Base-by-base conservation (phyloP, 192 early-diverging fungal species). In the Coemansia sp. region DNA sequence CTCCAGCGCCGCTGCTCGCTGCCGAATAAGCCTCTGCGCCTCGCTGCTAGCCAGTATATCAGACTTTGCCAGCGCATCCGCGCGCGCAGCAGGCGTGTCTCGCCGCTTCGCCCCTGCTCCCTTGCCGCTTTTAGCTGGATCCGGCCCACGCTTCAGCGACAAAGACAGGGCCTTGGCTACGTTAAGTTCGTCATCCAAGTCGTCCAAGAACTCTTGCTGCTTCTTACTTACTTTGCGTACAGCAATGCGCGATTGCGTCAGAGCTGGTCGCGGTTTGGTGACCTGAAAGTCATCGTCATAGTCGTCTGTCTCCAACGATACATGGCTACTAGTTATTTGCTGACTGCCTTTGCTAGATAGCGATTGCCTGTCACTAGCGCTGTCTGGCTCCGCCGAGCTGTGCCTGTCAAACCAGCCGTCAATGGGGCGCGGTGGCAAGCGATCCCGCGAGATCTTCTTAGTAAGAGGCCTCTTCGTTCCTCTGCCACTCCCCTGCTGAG, bases 91-190 rank as follows among this genome's bases (percentile, higher is more conserved):
- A 31, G 29, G 9, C 13, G 29, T 47, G 16, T 66, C 61, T 69
- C 71, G 66, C 10, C 71, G 76, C 49, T 67, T 74, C 38, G 29
- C 36, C 0, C 11, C 34, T n/a, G 38, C 54, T 31, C 20, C 60
- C 33, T 47, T 46, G 15, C 40, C 8, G 20, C 29, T 5, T 13
- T 57, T 64, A 5, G 15, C 68, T 33, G 46, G 27, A 36, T 68
- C 63, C 0, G 71, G 42, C 4, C 55, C 29, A 6, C 75, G 74
- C 55, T 69, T 70, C 31, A 82, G 67, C 20, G 79, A 82, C 20
- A 82, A 46, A 4, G 79, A 82, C 43, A 82, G 29, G 40, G 75
- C 75, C 72, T 82, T 82, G 41, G 79, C 79, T 36, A 71, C 75
- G n/a, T 73, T 74, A 29, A 82, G 68, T 15, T 82, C 79, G 18